phyloP scores from a whole-genome alignment of 1,139 yeast species.

The Geotrichum candidum region DNA sequence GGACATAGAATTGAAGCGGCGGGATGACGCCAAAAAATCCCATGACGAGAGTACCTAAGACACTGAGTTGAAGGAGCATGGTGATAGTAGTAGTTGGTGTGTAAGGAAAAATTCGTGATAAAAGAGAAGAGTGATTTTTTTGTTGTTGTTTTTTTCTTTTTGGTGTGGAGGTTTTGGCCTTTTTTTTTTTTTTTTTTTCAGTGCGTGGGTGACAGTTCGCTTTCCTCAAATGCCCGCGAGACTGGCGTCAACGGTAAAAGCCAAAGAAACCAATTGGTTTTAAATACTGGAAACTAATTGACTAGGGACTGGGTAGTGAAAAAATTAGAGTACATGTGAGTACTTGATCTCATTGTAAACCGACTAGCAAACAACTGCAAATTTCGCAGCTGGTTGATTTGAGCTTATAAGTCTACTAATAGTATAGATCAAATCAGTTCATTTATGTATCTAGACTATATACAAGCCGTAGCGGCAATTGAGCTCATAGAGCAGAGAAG shows the following conservation, averaged over 20 bases:
- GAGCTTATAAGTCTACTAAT: not conserved
- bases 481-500: not conserved
- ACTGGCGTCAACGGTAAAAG: not conserved
- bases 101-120: not conserved
- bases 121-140: not conserved
- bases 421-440: not conserved
- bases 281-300: not conserved
- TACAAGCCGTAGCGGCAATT: not conserved
- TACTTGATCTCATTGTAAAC: no score
- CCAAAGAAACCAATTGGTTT: not conserved
- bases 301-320: not conserved
- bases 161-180: not conserved
- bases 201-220: not conserved
- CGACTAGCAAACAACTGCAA: no score
- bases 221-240: not conserved
- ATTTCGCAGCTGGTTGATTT: no score
- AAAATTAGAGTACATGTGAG: not conserved
- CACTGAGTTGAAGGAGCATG: conserved; percentile 14
- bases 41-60: conserved; percentile 27
- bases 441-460: not conserved
- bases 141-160: not conserved
- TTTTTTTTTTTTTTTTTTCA: not conserved
- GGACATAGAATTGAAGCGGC: conserved; percentile 36
- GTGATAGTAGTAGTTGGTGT: not conserved
- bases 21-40: conserved; percentile 34